These are phyloP conservation scores for Lepidium sativum DNA, from an alignment of 345 rosid genomes.

Conservation along the genomic window DNA sequence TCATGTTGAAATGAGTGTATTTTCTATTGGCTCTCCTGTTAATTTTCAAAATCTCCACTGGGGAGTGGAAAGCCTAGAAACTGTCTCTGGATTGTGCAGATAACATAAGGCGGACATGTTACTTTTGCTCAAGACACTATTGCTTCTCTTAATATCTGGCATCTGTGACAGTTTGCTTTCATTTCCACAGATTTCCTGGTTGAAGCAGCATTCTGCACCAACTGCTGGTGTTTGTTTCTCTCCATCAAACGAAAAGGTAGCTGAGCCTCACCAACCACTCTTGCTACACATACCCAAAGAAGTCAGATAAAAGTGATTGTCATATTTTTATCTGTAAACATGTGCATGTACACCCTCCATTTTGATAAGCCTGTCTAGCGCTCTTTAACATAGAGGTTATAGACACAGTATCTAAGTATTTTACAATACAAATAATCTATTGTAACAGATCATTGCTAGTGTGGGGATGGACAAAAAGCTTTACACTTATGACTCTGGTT, in stretches of 20 bases:
- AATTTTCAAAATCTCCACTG: neutral
- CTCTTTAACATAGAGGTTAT: neutral
- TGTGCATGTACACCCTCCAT: neutral
- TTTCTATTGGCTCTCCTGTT: neutral
- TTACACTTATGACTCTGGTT: slow-evolving; percentile 81
- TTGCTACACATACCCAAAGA: neutral
- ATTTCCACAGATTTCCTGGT: slow-evolving; percentile 72
- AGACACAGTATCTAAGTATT: neutral
- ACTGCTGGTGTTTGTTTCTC: slow-evolving; percentile 91
- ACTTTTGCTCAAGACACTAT: neutral
- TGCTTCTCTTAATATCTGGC: slow-evolving; percentile 2
- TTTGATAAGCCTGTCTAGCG: neutral
- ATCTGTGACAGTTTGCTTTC: slow-evolving; percentile 10
- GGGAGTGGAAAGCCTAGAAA: neutral
- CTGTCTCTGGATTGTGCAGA: neutral
- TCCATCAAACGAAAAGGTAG: slow-evolving; percentile 93
- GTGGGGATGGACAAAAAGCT: slow-evolving; percentile 96
- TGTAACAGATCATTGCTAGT: slow-evolving; percentile 72
- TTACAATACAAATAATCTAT: slow-evolving; percentile 7
- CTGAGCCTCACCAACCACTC: neutral
- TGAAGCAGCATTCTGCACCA: slow-evolving; percentile 96
- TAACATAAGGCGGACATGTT: neutral
- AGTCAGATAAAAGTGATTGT: slow-evolving; percentile 10
- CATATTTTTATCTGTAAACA: neutral
- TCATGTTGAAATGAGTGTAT: neutral